Evolutionary conservation across 2,329 filamentous ascomycete species (phyloP).

Genomic region (Thelonectria discophora): DNA sequence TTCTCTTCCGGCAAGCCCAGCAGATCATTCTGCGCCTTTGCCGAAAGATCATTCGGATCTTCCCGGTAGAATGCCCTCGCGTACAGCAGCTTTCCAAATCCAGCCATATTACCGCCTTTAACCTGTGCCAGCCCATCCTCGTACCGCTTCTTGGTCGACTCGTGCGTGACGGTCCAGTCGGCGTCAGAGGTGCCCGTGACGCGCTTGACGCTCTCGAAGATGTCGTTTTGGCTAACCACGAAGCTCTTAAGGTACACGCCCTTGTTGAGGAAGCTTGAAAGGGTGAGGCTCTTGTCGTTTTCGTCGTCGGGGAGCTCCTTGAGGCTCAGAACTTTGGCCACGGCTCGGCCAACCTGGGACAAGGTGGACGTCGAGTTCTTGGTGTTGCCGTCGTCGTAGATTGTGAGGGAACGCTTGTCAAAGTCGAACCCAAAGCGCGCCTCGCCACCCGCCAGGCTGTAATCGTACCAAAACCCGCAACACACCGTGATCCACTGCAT

Average conservation of each 20-base stretch:
- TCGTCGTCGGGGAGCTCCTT: conserved; percentile 51
- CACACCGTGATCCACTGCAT: conserved; percentile 58
- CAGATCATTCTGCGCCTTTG: conserved; percentile 55
- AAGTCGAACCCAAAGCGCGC: conserved; percentile 59
- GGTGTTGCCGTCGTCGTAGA: conserved; percentile 60
- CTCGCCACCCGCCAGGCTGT: conserved; percentile 52
- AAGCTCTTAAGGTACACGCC: conserved; percentile 64
- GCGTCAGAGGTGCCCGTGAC: conserved; percentile 63
- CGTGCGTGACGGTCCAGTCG: conserved; percentile 66
- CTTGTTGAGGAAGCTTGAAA: conserved; percentile 56
- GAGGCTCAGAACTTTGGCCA: conserved; percentile 60
- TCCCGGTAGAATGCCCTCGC: conserved; percentile 57
- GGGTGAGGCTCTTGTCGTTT: conserved; percentile 39
- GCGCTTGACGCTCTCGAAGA: conserved; percentile 66
- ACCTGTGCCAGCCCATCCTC: conserved; percentile 55
- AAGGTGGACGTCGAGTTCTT: conserved; percentile 55
- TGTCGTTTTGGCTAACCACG: conserved; percentile 66
- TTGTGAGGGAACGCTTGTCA: conserved; percentile 49
- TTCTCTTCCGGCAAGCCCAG: conserved; percentile 63
- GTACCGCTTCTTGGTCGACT: conserved; percentile 57
- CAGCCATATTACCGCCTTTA: conserved; percentile 51
- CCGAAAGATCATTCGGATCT: conserved; percentile 45
- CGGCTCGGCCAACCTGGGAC: conserved; percentile 62
- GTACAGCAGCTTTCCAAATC: conserved; percentile 61
- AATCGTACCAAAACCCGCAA: conserved; percentile 65